Percentiles rank a stretch among this genome's conserved stretches.
phyloP scores from a whole-genome alignment of 148 eudicot genomes.

The Vaccinium myrtillus region DNA sequence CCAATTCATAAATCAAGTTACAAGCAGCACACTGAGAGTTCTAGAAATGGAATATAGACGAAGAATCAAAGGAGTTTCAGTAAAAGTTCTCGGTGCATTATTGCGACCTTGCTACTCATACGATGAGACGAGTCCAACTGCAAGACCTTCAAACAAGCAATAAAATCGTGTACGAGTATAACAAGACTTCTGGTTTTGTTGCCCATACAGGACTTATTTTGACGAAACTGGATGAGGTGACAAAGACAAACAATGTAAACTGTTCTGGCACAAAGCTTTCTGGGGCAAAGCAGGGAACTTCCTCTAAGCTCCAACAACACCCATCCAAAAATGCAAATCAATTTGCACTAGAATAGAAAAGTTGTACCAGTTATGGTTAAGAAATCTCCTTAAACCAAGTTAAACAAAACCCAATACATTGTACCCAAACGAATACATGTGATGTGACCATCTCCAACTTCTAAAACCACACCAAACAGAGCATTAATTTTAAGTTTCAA shows the following conservation, averaged over 20 bases:
- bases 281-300: background rate
- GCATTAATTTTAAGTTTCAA: no score
- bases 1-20: slow-evolving; percentile 14
- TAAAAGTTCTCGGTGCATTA: background rate
- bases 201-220: background rate
- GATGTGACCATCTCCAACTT: no score
- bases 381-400: background rate
- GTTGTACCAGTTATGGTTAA: background rate
- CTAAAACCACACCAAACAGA: no score
- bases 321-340: background rate
- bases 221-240: background rate
- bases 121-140: background rate
- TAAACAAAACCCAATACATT: no score
- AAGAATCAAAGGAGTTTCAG: background rate
- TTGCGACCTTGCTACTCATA: background rate
- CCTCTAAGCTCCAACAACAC: background rate
- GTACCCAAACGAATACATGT: no score
- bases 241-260: background rate
- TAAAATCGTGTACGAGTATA: background rate
- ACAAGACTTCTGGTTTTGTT: no score
- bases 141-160: background rate
- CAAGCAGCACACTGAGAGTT: background rate
- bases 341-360: background rate
- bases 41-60: background rate
- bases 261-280: background rate